A percentile compares a stretch with the other conserved stretches of the same genome.
phyloP scores from a whole-genome alignment of 2,329 filamentous ascomycete species.

The Pseudogymnoascus sp. region DNA sequence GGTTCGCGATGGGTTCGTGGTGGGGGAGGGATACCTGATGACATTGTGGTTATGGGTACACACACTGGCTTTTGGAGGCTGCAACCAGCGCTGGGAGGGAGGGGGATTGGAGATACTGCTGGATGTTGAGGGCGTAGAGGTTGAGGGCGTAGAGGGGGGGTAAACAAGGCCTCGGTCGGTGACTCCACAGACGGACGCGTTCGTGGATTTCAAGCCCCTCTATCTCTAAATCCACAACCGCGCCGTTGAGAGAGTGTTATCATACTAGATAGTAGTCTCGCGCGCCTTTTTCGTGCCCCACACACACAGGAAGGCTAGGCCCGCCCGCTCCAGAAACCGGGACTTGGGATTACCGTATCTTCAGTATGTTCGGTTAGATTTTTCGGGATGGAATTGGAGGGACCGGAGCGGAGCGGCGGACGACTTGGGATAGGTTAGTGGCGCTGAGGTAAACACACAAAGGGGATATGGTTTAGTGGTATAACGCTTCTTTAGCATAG shows the following conservation, averaged over 20 bases:
- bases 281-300: not conserved
- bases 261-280: not conserved
- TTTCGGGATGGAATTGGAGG: too few species aligned
- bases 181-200: not conserved
- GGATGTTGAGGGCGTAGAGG: not conserved
- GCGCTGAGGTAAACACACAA: not conserved
- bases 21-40: not conserved
- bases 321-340: not conserved
- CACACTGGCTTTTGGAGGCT: not conserved
- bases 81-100: not conserved
- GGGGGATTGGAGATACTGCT: not conserved
- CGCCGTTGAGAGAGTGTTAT: not conserved
- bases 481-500: constrained; percentile 2
- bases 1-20: not conserved
- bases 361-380: too few species aligned
- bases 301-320: not conserved
- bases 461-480: not conserved
- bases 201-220: not conserved
- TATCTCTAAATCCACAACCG: not conserved
- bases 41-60: not conserved
- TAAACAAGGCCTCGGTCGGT: not conserved
- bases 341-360: not conserved
- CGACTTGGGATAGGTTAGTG: not conserved
- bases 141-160: not conserved
- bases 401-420: not conserved